Conservation (phyloP, 2,329 filamentous ascomycete species). For the Sarocladium kiliense region DNA sequence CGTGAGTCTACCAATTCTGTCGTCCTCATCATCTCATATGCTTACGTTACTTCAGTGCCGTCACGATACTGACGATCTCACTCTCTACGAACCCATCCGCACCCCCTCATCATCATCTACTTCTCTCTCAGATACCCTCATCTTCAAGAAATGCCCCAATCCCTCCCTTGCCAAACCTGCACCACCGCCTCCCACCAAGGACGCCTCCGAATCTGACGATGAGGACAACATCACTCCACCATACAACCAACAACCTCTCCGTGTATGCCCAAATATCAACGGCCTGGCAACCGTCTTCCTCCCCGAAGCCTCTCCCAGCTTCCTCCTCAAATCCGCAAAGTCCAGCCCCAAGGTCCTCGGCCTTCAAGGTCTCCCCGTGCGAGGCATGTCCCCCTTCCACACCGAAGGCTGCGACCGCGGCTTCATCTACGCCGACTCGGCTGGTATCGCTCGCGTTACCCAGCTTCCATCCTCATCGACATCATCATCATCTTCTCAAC, state of each 20-base stretch:
- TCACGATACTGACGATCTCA: slow-evolving; percentile 74
- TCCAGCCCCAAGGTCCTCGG: slow-evolving; percentile 71
- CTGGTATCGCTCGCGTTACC: slow-evolving; percentile 69
- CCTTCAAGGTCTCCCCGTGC: slow-evolving; percentile 62
- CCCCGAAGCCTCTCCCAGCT: slow-evolving; percentile 71
- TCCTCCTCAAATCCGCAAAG: slow-evolving; percentile 77
- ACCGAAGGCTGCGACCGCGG: slow-evolving; percentile 72
- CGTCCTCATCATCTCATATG: slow-evolving; percentile 6
- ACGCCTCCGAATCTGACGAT: slow-evolving; percentile 28
- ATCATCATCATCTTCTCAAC: not conserved
- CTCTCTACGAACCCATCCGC: slow-evolving; percentile 78
- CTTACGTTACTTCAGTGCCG: slow-evolving; percentile 57
- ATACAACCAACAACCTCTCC: slow-evolving; percentile 41
- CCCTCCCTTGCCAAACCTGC: slow-evolving; percentile 55
- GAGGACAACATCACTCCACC: not conserved
- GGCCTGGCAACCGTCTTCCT: slow-evolving; percentile 81
- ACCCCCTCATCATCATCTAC: slow-evolving; percentile 37
- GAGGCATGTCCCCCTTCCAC: slow-evolving; percentile 70
- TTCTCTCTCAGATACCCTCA: slow-evolving; percentile 43
- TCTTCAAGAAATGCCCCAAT: slow-evolving; percentile 73
- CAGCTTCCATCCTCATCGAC: slow-evolving; percentile 50
- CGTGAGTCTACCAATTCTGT: slow-evolving; percentile 46
- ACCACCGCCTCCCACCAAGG: slow-evolving; percentile 35
- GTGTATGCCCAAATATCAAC: slow-evolving; percentile 58
- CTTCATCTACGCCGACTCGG: slow-evolving; percentile 73